These are phyloP conservation scores for Fusarium avenaceum DNA, from an alignment of 2,329 filamentous ascomycete genomes.

Conservation along the genomic window DNA sequence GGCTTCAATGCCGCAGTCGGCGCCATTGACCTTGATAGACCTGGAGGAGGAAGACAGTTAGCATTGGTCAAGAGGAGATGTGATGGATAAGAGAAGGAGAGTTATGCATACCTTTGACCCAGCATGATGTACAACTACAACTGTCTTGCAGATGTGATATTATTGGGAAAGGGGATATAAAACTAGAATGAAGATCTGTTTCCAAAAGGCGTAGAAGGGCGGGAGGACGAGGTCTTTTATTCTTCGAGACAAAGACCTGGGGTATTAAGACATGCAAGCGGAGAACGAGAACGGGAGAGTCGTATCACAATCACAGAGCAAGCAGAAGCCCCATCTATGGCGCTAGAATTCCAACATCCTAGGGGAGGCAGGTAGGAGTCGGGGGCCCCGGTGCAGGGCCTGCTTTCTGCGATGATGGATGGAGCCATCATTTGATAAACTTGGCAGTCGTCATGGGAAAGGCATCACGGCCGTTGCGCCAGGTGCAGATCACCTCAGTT, in stretches of 20 bases:
- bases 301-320: conserved; percentile 22
- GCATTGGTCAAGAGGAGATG: not conserved
- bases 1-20: conserved; percentile 58
- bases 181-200: conserved; percentile 27
- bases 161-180: conserved; percentile 7
- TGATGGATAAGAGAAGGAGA: not conserved
- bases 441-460: conserved; percentile 51
- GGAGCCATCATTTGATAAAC: conserved; percentile 34
- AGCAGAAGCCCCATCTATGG: conserved; percentile 3
- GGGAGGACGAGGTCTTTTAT: conserved; percentile 43
- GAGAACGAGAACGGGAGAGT: conserved; percentile 21
- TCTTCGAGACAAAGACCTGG: conserved; percentile 23
- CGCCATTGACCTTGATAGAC: conserved; percentile 59
- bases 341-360: conserved; percentile 14
- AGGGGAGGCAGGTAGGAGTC: conserved; percentile 13
- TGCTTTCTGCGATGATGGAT: conserved; percentile 20
- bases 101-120: conserved; percentile 40
- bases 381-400: conserved; percentile 25
- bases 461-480: conserved; percentile 15
- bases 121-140: conserved; percentile 42
- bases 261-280: conserved; percentile 23
- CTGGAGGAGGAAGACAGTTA: conserved; percentile 42
- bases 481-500: conserved; percentile 31
- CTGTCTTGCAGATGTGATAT: conserved; percentile 26
- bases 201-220: conserved; percentile 7